Evolutionary conservation across 768 basidiomycete species (phyloP).

Genomic region (Tremella yokohamensis): DNA sequence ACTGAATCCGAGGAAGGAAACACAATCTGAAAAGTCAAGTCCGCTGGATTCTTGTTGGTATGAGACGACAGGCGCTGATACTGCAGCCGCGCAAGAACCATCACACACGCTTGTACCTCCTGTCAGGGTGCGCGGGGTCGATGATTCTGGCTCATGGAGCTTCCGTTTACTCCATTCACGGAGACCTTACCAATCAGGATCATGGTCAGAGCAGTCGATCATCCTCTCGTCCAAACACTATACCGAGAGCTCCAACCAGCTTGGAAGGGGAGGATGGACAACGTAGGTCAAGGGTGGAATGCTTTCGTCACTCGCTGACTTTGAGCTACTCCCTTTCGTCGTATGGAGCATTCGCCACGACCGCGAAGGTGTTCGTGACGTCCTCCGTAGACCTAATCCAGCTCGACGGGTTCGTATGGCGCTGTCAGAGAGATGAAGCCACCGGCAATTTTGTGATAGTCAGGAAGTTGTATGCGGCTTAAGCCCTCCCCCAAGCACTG

Average conservation of each 20-base stretch:
- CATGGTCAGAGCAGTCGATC: not conserved
- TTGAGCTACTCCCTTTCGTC: not conserved
- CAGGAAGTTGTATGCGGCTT: too few species aligned
- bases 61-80: too few species aligned
- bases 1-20: too few species aligned
- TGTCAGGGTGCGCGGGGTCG: not conserved
- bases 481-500: too few species aligned
- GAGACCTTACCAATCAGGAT: not conserved
- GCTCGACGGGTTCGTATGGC: slow-evolving; percentile 2
- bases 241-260: too few species aligned
- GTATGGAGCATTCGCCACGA: not conserved
- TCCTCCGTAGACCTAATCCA: not conserved
- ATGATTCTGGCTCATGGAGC: not conserved
- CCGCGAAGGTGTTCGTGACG: not conserved
- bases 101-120: too few species aligned
- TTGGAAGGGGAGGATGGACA: not conserved
- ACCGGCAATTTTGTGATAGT: not conserved
- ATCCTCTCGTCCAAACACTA: not conserved
- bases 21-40: too few species aligned
- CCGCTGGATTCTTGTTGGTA: too few species aligned
- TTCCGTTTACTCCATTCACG: not conserved
- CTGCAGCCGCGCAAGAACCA: too few species aligned
- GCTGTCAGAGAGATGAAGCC: not conserved
- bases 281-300: not conserved
- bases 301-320: not conserved